Conservation (phyloP, 2,329 filamentous ascomycete species). For the Achaetomium macrosporum region DNA sequence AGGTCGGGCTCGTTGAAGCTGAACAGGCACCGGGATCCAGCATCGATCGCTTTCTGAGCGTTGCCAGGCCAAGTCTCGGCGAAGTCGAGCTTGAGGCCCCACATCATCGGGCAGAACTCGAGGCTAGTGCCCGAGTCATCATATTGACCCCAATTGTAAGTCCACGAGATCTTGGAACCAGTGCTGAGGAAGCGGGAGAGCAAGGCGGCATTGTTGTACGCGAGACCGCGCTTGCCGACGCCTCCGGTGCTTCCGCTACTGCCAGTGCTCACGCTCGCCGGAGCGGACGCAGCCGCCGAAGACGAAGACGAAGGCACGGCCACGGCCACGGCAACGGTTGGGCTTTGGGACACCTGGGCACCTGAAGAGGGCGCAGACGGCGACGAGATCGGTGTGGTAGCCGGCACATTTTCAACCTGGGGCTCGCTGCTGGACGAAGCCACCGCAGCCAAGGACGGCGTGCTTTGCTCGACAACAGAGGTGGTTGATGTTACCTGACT, state of each 20-base stretch:
- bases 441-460: conserved; percentile 3
- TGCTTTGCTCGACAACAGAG: conserved; percentile 11
- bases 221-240: conserved; percentile 56
- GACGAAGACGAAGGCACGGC: background rate
- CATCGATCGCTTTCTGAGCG: conserved; percentile 45
- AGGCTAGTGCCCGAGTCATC: conserved; percentile 40
- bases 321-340: no score
- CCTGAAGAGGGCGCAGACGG: conserved; percentile 7
- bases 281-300: background rate
- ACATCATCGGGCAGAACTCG: conserved; percentile 63
- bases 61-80: conserved; percentile 45
- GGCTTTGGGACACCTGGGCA: background rate
- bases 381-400: conserved; percentile 10
- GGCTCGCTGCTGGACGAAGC: conserved; percentile 1
- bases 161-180: conserved; percentile 48
- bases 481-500: conserved; percentile 14
- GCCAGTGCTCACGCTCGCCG: background rate
- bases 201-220: conserved; percentile 56
- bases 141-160: conserved; percentile 61
- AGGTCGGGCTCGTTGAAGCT: conserved; percentile 70
- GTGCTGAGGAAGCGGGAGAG: conserved; percentile 44
- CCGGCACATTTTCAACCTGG: conserved; percentile 8
- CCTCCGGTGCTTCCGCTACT: conserved; percentile 14
- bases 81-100: conserved; percentile 43
- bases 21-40: conserved; percentile 53